Conservation (phyloP, 768 basidiomycete species). For the Lactifluus subvellereus region DNA sequence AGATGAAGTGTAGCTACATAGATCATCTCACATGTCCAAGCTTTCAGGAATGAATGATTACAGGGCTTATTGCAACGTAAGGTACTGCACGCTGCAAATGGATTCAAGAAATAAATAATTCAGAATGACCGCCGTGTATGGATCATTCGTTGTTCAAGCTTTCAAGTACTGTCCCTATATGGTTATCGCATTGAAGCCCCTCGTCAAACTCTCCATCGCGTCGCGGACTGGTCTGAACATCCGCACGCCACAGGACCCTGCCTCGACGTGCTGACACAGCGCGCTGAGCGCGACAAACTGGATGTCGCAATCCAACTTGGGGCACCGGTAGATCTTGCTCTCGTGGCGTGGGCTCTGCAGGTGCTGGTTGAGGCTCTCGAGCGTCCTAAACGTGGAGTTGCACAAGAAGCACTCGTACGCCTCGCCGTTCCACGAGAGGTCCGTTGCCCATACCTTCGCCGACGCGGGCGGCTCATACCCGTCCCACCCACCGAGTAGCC, state of each 20-base stretch:
- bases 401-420: slow-evolving; percentile 63
- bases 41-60: too few relatives aligned
- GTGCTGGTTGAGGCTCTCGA: slow-evolving; percentile 52
- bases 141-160: background rate
- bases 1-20: too few relatives aligned
- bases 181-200: slow-evolving; percentile 1
- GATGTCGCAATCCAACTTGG: background rate
- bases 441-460: slow-evolving; percentile 31
- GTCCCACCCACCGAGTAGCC: background rate
- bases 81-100: too few relatives aligned
- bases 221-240: slow-evolving; percentile 10
- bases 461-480: background rate
- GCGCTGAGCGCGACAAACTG: background rate
- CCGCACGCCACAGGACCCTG: slow-evolving; percentile 4
- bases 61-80: too few relatives aligned
- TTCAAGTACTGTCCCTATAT: background rate
- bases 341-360: slow-evolving; percentile 46
- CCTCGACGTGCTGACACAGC: slow-evolving; percentile 8
- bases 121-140: too few relatives aligned
- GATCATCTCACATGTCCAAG: too few relatives aligned
- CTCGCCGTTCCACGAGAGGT: slow-evolving; percentile 36
- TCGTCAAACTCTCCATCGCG: slow-evolving; percentile 10
- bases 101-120: too few relatives aligned
- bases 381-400: slow-evolving; percentile 34
- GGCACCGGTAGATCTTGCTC: slow-evolving; percentile 15